Evolutionary conservation across 1,139 yeast genomes (phyloP), one percentile per base, ranked within the genome.

Genomic region (Yamadazyma sp.): DNA sequence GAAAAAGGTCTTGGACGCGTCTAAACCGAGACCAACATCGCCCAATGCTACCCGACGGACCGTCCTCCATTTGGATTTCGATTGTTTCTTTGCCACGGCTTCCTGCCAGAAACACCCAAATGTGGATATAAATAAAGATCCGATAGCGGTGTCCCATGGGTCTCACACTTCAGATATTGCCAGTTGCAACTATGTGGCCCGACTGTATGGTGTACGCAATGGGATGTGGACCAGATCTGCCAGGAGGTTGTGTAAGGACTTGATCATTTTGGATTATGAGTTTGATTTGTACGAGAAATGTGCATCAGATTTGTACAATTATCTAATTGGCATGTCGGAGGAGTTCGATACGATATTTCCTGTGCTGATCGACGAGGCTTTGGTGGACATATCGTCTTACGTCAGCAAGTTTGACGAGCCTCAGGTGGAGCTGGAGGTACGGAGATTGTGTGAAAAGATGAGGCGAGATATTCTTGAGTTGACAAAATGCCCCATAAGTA

Each of bases 141-240:
- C 97, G 0, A 73, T 89, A 3, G 89, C 94, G 33, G 97, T 92
- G 0, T 80, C 95, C 4, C 90, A 88, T 57, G 96, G 97, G 10
- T 76, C 76, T 0, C 66, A 66, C 5, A 70, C 80, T 2, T 72
- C 79, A 0, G 98, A 92, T 57, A 70, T 92, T n/a, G 94, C 97
- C 0, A 86, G 95, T 46, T 89, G 97, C 55, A 92, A 90, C 56
- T 92, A 92, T 56, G 80, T 74, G 8, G 96, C 97, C 0, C 70
- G 97, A 24, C 57, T 65, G 25, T 69, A 45, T 46, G 97, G 97
- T 0, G 80, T 92, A 2, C 67, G 57, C 32, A 90, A 92, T 57
- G 97, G 97, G 0, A 86, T 85, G 95, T 90, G 97, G 97, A 73
- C 86, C 1, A 64, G 77, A 1, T 53, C 65, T 6, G 97, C 97